A percentile compares a stretch with the other conserved stretches of the same genome.
Evolutionary conservation across 1,284 basidiomycete species (phyloP).

Genomic region (Austroboletus novae-zelandiae): DNA sequence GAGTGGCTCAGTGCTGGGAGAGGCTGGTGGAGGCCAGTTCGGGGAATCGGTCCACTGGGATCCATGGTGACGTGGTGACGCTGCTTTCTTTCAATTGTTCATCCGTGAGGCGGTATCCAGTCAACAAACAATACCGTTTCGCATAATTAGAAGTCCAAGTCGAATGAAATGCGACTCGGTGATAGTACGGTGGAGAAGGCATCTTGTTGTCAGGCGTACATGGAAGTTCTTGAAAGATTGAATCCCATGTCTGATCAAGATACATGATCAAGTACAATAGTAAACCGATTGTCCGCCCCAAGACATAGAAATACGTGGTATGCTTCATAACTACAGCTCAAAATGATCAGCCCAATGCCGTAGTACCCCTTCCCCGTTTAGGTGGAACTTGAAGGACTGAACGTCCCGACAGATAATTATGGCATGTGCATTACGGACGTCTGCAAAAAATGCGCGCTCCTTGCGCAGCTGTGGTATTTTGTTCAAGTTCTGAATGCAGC

Average conservation of each 20-base stretch:
- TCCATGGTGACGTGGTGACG: neutral
- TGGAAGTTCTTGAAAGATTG: too few relatives aligned
- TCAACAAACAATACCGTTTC: constrained; percentile 8
- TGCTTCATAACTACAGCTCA: constrained; percentile 27
- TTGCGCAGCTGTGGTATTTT: constrained; percentile 65
- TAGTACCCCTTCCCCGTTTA: constrained; percentile 59
- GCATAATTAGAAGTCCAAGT: neutral
- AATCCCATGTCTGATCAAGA: too few relatives aligned
- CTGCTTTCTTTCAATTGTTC: constrained; percentile 3
- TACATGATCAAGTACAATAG: too few relatives aligned
- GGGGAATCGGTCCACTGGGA: neutral
- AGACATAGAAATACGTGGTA: too few relatives aligned
- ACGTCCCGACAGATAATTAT: constrained; percentile 67
- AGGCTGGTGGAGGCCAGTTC: neutral
- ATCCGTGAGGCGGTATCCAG: constrained; percentile 11
- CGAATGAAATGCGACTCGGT: neutral
- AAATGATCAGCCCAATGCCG: constrained; percentile 74
- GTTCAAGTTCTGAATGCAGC: constrained; percentile 53
- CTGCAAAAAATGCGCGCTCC: constrained; percentile 59
- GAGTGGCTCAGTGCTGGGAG: neutral
- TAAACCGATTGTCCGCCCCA: too few relatives aligned
- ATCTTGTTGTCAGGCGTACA: constrained; percentile 8
- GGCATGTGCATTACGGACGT: constrained; percentile 62
- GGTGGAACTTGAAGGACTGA: constrained; percentile 54
- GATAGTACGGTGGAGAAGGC: constrained; percentile 1